Base-by-base conservation (phyloP, 306 rosid species). In the Gillenia trifoliata region DNA sequence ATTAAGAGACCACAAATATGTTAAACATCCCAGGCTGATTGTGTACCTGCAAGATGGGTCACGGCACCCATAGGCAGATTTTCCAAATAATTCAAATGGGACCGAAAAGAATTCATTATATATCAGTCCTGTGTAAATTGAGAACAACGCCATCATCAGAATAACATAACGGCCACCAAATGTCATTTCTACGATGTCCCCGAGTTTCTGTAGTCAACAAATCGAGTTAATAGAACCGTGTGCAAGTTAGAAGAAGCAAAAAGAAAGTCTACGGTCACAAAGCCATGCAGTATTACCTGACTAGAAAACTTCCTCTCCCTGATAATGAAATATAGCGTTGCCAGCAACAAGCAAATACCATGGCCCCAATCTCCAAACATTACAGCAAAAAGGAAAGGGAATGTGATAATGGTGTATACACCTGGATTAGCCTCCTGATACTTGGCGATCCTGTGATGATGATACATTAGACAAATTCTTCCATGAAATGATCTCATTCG, bases 351-450 rank as follows among this genome's bases (percentile, higher is more conserved):
- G 84, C 97, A 92, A 73, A 88, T 81, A 52, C 97, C 97, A 76
- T 92, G 97, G 57, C 92, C 93, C 96, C 92, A 90, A 76, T 92
- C 96, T 66, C 93, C 92, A 80, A 92, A 92, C 96, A 92, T 88
- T 56, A 92, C 93, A 70, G 93, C 92, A 67, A 92, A 89, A 86
- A 92, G 96, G 87, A 92, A 92, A 29, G 93, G 93, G 81, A 92
- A 92, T 8, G 91, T 92, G 75, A 87, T 54, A 59, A 90, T 79
- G 40, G 93, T 86, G 80, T 80, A 92, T 60, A 89, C 92, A 70
- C 92, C 88, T 1, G 97, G 97, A 80, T 92, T 89, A 74, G 76
- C 90, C 81, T 92, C 97, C 83, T 54, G 90, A 80, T 92, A 92
- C 85, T 85, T 89, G 34, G 92, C 96, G 80, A 92, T 76, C 75